Evolutionary conservation across 164 flowering plant genomes (phyloP), one percentile per base, ranked within the genome.

Genomic region (Paratinospora sagittata): DNA sequence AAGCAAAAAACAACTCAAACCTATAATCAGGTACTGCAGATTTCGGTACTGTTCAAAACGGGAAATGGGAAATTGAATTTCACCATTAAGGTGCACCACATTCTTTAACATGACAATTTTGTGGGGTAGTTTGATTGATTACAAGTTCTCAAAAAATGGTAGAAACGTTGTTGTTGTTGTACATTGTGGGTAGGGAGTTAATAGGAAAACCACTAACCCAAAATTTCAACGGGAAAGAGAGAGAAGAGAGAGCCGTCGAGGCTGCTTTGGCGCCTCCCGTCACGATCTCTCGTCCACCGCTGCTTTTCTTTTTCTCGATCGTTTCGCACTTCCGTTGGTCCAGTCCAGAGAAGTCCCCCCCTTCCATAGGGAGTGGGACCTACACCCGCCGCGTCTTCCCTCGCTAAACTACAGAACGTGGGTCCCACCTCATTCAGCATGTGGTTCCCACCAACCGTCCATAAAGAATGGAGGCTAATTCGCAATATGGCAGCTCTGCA

Each of bases 381-480:
- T 19, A 8, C 60, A 52, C n/a, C 34, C 17, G 65, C 21, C 26
- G 37, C 62, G 58, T 16, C 26, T 47, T 52, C 49, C 10, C 62
- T 72, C 63, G 61, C 30, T 34, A 17, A 63, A 70, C 43, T 14
- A 36, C 24, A 41, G 39, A 70, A 17, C 6, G 33, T 19, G 73
- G 39, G 26, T 1, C 52, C 39, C 12, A 0, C 3, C 57, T 17
- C 5, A 43, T 19, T 63, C 17, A 17, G n/a, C 21, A 41, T 14
- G 11, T 66, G 55, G 69, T 57, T 10, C 68, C 73, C 73, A 58
- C 30, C 1, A 16, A 67, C 76, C 79, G 79, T n/a, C 76, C 79
- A 77, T 33, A 77, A 77, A 77, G 79, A 70, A 73, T 57, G 76
- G 76, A 66, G 70, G 67, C 47, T 41, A 73, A 47, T 24, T 47